A percentile compares a stretch with the other conserved stretches of the same genome.
Evolutionary conservation across 805 yeast genomes (phyloP).

Genomic region (Candida ponderosae): DNA sequence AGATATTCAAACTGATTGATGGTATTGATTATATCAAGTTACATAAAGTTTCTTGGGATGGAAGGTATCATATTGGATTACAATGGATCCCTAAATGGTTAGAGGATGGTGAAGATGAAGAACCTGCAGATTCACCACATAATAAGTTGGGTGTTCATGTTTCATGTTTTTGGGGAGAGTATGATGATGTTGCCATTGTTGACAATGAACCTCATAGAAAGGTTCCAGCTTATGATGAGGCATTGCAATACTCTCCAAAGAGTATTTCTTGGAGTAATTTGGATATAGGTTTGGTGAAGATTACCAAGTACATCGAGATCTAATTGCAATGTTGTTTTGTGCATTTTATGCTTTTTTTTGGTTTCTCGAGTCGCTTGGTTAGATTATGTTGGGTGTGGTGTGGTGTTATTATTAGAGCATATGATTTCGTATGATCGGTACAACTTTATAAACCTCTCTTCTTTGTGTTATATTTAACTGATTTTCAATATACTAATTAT

Average conservation of each 20-base stretch:
- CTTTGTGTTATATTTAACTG: no score
- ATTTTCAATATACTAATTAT: no score
- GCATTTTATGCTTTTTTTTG: not conserved
- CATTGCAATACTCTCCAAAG: conserved; percentile 58
- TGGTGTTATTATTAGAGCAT: no score
- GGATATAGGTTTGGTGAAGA: conserved; percentile 61
- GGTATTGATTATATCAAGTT: conserved; percentile 63
- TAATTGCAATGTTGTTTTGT: conserved; percentile 10
- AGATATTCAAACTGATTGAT: conserved; percentile 40
- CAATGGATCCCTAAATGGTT: conserved; percentile 70
- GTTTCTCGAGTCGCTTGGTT: no score
- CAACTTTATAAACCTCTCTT: no score
- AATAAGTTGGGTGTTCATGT: conserved; percentile 47
- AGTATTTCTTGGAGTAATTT: conserved; percentile 58
- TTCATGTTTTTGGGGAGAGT: conserved; percentile 76
- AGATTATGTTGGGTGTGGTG: no score
- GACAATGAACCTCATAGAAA: conserved; percentile 32
- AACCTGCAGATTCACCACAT: conserved; percentile 19
- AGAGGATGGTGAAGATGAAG: conserved; percentile 23
- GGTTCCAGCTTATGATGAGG: conserved; percentile 67
- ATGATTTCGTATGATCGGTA: no score
- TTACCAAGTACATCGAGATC: conserved; percentile 40
- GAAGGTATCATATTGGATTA: conserved; percentile 50
- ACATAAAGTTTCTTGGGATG: conserved; percentile 58
- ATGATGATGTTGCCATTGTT: conserved; percentile 34